Percentiles rank a stretch among this genome's conserved stretches.
These are phyloP conservation scores for Gautieria morchelliformis DNA, from an alignment of 768 basidiomycete species.

Conservation along the genomic window DNA sequence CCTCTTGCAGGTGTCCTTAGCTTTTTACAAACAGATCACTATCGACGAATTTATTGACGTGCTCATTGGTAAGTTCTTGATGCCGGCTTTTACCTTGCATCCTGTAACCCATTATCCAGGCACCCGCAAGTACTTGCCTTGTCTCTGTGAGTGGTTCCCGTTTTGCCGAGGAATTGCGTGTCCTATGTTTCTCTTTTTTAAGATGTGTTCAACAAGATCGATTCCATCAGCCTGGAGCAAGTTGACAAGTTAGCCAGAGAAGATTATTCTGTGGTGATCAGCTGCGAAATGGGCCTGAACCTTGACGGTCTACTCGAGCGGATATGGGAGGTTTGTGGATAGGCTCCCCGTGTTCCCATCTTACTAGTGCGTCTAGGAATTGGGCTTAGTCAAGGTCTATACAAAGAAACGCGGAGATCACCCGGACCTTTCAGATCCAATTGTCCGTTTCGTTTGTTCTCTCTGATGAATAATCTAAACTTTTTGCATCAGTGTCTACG, in stretches of 20 bases:
- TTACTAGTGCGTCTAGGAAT: conserved; percentile 34
- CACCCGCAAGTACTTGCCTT: conserved; percentile 91
- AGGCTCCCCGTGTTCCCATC: conserved; percentile 4
- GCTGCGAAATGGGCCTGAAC: conserved; percentile 90
- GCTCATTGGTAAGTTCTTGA: conserved; percentile 57
- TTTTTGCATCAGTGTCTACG: conserved; percentile 44
- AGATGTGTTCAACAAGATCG: conserved; percentile 98
- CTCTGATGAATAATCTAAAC: conserved; percentile 9
- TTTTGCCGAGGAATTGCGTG: not conserved
- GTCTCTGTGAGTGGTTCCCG: conserved; percentile 54
- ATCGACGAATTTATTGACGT: conserved; percentile 98
- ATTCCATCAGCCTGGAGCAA: conserved; percentile 75
- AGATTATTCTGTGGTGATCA: conserved; percentile 86
- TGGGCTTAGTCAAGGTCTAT: conserved; percentile 83
- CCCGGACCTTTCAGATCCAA: conserved; percentile 86
- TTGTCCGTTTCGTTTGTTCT: conserved; percentile 31
- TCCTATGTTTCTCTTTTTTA: conserved; percentile 5
- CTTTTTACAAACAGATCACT: conserved; percentile 53
- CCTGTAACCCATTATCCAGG: conserved; percentile 34
- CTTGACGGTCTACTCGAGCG: conserved; percentile 32
- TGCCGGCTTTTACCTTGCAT: not conserved
- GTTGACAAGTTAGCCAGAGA: conserved; percentile 76
- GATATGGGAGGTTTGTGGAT: conserved; percentile 29
- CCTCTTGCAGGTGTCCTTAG: not conserved
- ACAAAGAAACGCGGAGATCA: conserved; percentile 96